Conservation (phyloP, 129 eudicot genomes). For the sunflower (Helianthus annuus) region DNA sequence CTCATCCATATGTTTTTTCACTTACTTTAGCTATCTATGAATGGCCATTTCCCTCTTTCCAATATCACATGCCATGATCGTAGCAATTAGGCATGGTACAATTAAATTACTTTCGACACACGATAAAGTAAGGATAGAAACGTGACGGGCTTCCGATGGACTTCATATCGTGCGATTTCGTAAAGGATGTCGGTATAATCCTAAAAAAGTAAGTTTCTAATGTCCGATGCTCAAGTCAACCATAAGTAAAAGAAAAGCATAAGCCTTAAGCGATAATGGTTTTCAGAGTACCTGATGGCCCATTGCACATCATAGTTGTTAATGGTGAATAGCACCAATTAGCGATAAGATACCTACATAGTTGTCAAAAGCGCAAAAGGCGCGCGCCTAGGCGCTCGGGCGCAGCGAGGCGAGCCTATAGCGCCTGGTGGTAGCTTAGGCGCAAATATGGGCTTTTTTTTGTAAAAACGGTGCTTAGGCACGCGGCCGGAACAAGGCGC, state of each 20-base stretch:
- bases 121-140: slow-evolving; percentile 11
- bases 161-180: background rate
- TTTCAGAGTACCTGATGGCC: no score
- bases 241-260: background rate
- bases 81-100: slow-evolving; percentile 23
- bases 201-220: background rate
- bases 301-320: no score
- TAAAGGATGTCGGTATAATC: background rate
- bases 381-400: no score
- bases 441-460: no score
- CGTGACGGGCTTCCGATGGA: background rate
- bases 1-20: slow-evolving; percentile 30
- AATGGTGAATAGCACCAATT: no score
- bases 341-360: no score
- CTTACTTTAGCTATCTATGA: slow-evolving; percentile 45
- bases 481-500: no score
- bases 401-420: no score
- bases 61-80: slow-evolving; percentile 47
- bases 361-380: no score
- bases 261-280: no score
- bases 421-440: no score
- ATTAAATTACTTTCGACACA: slow-evolving; percentile 10
- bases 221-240: background rate
- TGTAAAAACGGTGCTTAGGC: no score
- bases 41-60: slow-evolving; percentile 37